phyloP scores from a whole-genome alignment of 2,329 filamentous ascomycete genomes.

The Blastomyces silverae region DNA sequence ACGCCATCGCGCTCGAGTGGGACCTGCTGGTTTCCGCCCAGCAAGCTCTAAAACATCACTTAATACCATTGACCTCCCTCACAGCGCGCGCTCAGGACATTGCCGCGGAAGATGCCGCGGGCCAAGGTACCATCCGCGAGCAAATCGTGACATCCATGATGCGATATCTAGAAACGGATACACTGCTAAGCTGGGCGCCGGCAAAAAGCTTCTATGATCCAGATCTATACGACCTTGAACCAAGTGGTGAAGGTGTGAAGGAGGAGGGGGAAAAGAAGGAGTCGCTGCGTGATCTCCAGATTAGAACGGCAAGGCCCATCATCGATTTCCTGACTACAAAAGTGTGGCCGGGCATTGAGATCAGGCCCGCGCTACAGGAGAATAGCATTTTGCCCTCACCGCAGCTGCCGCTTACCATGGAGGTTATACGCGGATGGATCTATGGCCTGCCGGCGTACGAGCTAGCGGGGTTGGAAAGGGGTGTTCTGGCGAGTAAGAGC shows the following conservation, averaged over 20 bases:
- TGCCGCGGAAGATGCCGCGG: conserved; percentile 55
- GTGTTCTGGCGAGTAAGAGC: conserved; percentile 78
- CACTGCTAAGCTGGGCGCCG: conserved; percentile 81
- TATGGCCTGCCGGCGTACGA: conserved; percentile 66
- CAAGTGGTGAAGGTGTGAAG: neutral
- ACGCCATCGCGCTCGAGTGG: conserved; percentile 88
- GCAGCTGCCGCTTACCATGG: conserved; percentile 67
- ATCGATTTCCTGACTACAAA: conserved; percentile 62
- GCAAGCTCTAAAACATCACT: conserved; percentile 76
- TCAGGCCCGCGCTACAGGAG: conserved; percentile 72
- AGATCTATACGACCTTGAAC: neutral
- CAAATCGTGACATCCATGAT: conserved; percentile 63
- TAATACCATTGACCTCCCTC: conserved; percentile 84
- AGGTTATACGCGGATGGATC: conserved; percentile 73
- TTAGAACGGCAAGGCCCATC: conserved; percentile 60
- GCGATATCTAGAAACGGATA: conserved; percentile 87
- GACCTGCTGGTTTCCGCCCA: conserved; percentile 73
- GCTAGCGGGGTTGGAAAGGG: conserved; percentile 78
- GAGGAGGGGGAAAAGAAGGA: conserved; percentile 41
- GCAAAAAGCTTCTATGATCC: conserved; percentile 46
- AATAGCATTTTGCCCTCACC: conserved; percentile 66
- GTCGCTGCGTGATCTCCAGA: conserved; percentile 66
- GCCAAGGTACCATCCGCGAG: conserved; percentile 50
- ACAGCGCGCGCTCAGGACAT: conserved; percentile 79
- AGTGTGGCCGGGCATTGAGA: conserved; percentile 77